Percentiles rank a stretch among this genome's conserved stretches.
These are phyloP conservation scores for Athelia sp. DNA, from an alignment of 1,284 basidiomycete species.

Conservation along the genomic window DNA sequence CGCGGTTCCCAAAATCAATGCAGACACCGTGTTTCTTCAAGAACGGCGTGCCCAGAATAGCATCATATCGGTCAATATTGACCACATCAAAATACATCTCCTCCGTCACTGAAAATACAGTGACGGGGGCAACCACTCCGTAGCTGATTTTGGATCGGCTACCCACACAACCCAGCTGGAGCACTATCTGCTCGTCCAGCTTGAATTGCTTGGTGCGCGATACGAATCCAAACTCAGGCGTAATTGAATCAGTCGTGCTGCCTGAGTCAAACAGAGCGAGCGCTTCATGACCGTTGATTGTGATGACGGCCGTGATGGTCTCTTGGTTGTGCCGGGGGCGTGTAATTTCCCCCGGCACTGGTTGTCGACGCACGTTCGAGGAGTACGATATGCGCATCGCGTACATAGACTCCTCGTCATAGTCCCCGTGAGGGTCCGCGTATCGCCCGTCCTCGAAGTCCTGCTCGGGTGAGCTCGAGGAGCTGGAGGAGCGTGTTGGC, in stretches of 20 bases:
- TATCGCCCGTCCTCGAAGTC: too few relatives aligned
- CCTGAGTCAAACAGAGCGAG: background rate
- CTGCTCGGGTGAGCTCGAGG: too few relatives aligned
- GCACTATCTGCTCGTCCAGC: constrained; percentile 6
- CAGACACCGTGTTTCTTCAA: background rate
- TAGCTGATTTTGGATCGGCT: constrained; percentile 11
- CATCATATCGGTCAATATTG: constrained; percentile 11
- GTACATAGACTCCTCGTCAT: background rate
- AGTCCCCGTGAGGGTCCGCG: background rate
- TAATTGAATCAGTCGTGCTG: background rate
- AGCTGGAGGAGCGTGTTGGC: too few relatives aligned
- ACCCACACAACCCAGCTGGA: constrained; percentile 11
- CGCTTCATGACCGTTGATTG: background rate
- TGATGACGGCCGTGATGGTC: background rate
- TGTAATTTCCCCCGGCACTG: background rate
- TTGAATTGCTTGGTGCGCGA: background rate
- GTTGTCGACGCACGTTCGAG: background rate
- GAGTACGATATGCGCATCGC: background rate
- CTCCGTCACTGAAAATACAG: background rate
- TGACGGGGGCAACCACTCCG: background rate
- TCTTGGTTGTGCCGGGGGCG: background rate
- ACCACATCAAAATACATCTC: constrained; percentile 9
- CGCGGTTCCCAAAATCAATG: constrained; percentile 5
- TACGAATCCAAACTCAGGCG: background rate
- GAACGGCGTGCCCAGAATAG: constrained; percentile 7